Evolutionary conservation across 129 eudicot genomes (phyloP), one percentile per base, ranked within the genome.

Genomic region (Lonicera japonica): DNA sequence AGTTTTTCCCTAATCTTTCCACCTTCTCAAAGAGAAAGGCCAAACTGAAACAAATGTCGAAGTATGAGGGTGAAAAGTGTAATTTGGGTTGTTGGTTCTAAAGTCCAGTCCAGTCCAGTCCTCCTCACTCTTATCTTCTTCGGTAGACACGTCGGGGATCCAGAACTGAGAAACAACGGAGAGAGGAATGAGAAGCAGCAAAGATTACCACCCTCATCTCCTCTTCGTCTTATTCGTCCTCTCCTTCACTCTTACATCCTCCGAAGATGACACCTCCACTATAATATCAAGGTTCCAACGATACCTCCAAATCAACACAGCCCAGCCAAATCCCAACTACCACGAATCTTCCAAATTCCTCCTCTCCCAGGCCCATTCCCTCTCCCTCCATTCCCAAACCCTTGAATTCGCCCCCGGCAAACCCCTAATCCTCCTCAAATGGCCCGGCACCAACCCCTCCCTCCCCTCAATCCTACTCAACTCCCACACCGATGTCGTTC

Each of bases 281-380:
- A 74, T 83, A 63, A 61, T 92, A 12, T 76, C 91, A 39, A 82
- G 96, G 60, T 94, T 94, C 71, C 96, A 94, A 65, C 69, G 76
- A 57, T 94, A 94, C 72, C 85, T 94, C 2, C 61, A 61, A 66
- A 94, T 94, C 66, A 73, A 94, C 63, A 94, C 99, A 0, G 81
- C 96, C 36, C 99, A 94, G 2, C 99, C 99, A 11, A 47, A 77
- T 18, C 99, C 99, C 16, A 75, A 75, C 66, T 94, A 94, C 75
- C 21, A 67, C 3, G 67, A 83, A 74, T 92, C 95, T 3, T 75
- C 87, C 4, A 77, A 85, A 17, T 94, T 88, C 75, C 80, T 94
- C 43, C 25, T 76, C 60, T 83, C 95, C n/a, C 81, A 78, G 65
- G 91, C 99, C 46, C 54, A 85, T 11, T 64, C 96, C 67, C 81